Percentiles rank a stretch among this genome's conserved stretches.
phyloP scores from a whole-genome alignment of 2,329 filamentous ascomycete species.

The Apiospora malaysiana region DNA sequence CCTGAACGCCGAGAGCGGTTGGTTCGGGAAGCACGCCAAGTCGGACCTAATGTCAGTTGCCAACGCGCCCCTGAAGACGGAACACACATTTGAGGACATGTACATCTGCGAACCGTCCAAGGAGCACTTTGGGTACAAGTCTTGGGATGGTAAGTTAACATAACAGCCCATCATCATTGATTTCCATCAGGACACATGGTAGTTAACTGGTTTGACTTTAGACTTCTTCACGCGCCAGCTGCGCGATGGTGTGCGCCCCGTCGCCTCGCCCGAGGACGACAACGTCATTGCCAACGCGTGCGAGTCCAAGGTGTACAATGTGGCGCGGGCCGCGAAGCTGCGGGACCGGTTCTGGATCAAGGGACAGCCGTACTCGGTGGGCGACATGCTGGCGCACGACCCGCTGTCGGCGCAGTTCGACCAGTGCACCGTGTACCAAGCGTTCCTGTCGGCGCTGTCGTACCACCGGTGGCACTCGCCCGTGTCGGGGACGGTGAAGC shows the following conservation, averaged over 20 bases:
- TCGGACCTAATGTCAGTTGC: constrained; percentile 57
- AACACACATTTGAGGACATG: constrained; percentile 61
- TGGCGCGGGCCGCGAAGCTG: constrained; percentile 45
- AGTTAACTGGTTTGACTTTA: constrained; percentile 20
- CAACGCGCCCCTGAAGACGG: constrained; percentile 50
- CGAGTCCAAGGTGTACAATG: constrained; percentile 57
- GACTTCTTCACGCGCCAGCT: constrained; percentile 64
- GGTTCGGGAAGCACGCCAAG: constrained; percentile 59
- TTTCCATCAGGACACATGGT: no score
- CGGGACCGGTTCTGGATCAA: constrained; percentile 66
- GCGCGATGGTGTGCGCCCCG: constrained; percentile 51
- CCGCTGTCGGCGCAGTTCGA: constrained; percentile 52
- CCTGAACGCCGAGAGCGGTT: constrained; percentile 52
- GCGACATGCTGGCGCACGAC: constrained; percentile 59
- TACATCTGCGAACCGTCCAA: constrained; percentile 63
- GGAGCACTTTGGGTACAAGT: constrained; percentile 60
- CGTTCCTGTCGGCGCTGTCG: constrained; percentile 62
- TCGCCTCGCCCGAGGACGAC: constrained; percentile 53
- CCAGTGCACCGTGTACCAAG: constrained; percentile 64
- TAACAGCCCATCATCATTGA: background rate
- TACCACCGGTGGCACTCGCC: constrained; percentile 69
- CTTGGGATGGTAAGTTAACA: constrained; percentile 57
- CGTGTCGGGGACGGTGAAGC: constrained; percentile 59
- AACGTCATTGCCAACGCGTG: constrained; percentile 61
- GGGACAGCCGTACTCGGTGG: constrained; percentile 61